Evolutionary conservation across 331 rosid species (phyloP), one percentile per base, ranked within the genome.

Genomic region (Dryas integrifolia): DNA sequence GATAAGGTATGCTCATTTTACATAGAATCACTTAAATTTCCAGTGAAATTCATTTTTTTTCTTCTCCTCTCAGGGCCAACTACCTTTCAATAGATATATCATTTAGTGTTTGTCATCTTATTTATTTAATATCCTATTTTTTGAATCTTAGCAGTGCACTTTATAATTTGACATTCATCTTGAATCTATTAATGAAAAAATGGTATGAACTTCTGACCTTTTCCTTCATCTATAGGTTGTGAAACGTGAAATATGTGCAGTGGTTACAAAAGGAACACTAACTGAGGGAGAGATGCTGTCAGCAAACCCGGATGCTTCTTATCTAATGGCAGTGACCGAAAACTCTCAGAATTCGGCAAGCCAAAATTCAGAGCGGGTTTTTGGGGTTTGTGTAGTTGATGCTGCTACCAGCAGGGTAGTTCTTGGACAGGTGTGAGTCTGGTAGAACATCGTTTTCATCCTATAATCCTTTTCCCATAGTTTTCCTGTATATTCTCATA

Each of bases 171-270:
- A 60, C 26, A 52, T 63, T 48, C 12, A 4, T 41, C 9, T 7
- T 38, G 48, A 38, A 64, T 21, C 26, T 44, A 18, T 43, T 43
- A 16, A 55, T 48, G 41, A 62, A 9, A 38, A 38, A 46, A 8
- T 21, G 38, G 48, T 10, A 13, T 24, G 11, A 40, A 58, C 47
- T 50, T 50, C 48, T 38, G 55, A 61, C 26, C 14, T 57, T 64
- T 30, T 48, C 69, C 72, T 62, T 26, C 56, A 49, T 66, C 74
- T 71, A 38, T 65, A 95, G 99, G 99, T 95, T 77, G 97, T 95
- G 80, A 94, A 84, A 69, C 97, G 98, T n/a, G 98, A 95, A 82
- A 82, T 95, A 85, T 95, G 99, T 84, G 93, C 89, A 0, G 93
- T 95, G 72, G 96, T 95, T 76, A 84, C 96, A 13, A 92, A 92